Percentiles rank a stretch among this genome's conserved stretches.
phyloP scores from a whole-genome alignment of 768 basidiomycete species.

The Tylopilus subfusipes region DNA sequence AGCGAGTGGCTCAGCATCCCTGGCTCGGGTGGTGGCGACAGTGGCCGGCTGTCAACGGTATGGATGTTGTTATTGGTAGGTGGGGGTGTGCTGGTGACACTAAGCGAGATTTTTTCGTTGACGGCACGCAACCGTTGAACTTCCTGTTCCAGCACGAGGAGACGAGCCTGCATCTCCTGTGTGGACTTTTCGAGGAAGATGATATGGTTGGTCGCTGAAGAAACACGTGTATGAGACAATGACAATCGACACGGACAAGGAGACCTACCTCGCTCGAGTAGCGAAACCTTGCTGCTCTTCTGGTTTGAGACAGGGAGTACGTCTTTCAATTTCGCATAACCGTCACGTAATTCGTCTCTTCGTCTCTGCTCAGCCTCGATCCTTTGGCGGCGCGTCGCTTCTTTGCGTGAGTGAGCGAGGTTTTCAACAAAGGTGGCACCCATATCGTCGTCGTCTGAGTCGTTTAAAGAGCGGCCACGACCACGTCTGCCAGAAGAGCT shows the following conservation, averaged over 20 bases:
- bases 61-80: constrained; percentile 45
- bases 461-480: constrained; percentile 62
- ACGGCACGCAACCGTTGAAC: constrained; percentile 66
- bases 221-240: constrained; percentile 11
- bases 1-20: constrained; percentile 46
- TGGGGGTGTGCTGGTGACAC: constrained; percentile 52
- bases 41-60: constrained; percentile 43
- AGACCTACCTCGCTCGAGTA: constrained; percentile 77
- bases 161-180: constrained; percentile 65
- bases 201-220: constrained; percentile 76
- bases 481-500: constrained; percentile 69
- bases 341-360: constrained; percentile 85
- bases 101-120: constrained; percentile 82
- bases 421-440: constrained; percentile 65
- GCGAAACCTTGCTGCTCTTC: constrained; percentile 86
- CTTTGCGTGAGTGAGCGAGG: constrained; percentile 74
- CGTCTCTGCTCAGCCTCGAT: constrained; percentile 90
- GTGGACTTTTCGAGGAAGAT: constrained; percentile 67
- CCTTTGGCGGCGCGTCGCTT: constrained; percentile 78
- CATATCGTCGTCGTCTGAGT: constrained; percentile 77
- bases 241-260: constrained; percentile 2
- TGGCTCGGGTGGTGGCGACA: constrained; percentile 65
- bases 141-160: constrained; percentile 64
- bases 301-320: constrained; percentile 84
- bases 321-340: constrained; percentile 84